phyloP scores from a whole-genome alignment of 1,284 basidiomycete genomes.

The Apiotrichum sp. region DNA sequence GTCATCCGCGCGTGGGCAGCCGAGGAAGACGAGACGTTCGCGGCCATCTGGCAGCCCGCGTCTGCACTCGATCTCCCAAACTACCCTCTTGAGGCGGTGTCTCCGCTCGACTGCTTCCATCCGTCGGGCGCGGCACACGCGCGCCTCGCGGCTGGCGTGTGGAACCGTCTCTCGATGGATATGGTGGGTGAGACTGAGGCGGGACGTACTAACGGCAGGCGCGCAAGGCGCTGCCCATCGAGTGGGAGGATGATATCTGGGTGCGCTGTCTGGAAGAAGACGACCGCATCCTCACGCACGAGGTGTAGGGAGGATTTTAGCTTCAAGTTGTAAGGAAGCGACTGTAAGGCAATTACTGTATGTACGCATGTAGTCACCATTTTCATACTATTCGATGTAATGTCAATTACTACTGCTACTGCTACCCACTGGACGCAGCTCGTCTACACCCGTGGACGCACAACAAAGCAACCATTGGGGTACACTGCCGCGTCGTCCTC shows the following conservation, averaged over 20 bases:
- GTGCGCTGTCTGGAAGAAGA: conserved; percentile 41
- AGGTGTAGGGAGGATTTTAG: neutral
- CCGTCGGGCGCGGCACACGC: conserved; percentile 42
- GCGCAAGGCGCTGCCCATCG: conserved; percentile 31
- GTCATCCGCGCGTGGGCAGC: conserved; percentile 37
- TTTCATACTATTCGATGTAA: too few species aligned
- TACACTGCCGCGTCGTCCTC: conserved; percentile 26
- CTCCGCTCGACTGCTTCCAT: conserved; percentile 47
- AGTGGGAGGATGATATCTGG: conserved; percentile 35
- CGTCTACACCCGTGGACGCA: neutral
- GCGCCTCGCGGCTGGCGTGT: conserved; percentile 43
- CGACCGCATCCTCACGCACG: conserved; percentile 28
- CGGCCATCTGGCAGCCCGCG: conserved; percentile 42
- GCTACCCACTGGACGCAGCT: too few species aligned
- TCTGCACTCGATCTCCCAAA: conserved; percentile 36
- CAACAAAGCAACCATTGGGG: conserved; percentile 39
- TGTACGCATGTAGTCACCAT: neutral
- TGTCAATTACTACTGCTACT: too few species aligned
- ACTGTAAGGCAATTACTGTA: neutral
- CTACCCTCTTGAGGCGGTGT: conserved; percentile 44
- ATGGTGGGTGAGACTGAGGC: neutral
- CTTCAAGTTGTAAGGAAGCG: neutral
- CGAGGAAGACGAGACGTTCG: conserved; percentile 34
- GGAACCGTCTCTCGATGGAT: conserved; percentile 37
- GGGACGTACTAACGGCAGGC: conserved; percentile 17